Conservation (phyloP, 1,284 basidiomycete genomes). For the Malassezia nana region DNA sequence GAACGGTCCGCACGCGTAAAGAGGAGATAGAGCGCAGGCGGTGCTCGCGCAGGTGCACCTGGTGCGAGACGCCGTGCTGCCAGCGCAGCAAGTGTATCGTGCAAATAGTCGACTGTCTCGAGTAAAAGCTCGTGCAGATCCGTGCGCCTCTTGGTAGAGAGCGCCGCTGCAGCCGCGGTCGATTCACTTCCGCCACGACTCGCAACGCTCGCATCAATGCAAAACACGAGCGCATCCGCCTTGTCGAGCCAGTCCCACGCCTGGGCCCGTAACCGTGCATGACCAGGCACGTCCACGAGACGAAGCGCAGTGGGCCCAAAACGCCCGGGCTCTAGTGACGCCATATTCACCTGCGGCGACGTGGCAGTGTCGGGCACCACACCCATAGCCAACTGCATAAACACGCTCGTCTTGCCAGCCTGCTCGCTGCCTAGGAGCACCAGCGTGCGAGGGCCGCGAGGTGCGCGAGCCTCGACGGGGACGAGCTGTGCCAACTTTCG, state of each 20-base stretch:
- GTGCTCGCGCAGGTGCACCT: neutral
- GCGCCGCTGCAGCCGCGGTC: slow-evolving; percentile 5
- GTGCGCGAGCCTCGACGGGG: neutral
- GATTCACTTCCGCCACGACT: slow-evolving; percentile 22
- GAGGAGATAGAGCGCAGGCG: slow-evolving; percentile 32
- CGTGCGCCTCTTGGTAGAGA: slow-evolving; percentile 10
- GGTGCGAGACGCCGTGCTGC: slow-evolving; percentile 19
- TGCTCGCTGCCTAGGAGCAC: slow-evolving; percentile 33
- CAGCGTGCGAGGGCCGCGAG: slow-evolving; percentile 18
- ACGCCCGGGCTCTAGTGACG: neutral
- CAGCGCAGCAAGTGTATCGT: slow-evolving; percentile 28
- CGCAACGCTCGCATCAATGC: slow-evolving; percentile 37
- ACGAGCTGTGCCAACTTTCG: neutral
- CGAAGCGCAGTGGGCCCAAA: slow-evolving; percentile 15
- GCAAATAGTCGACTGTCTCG: slow-evolving; percentile 21
- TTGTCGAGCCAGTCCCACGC: slow-evolving; percentile 24
- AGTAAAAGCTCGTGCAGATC: slow-evolving; percentile 16
- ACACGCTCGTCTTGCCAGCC: slow-evolving; percentile 39
- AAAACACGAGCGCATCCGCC: slow-evolving; percentile 39
- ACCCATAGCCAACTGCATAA: slow-evolving; percentile 27
- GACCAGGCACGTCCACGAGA: slow-evolving; percentile 38
- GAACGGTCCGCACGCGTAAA: slow-evolving; percentile 43
- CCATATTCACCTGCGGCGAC: slow-evolving; percentile 27
- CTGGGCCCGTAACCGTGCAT: slow-evolving; percentile 31
- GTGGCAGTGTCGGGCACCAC: slow-evolving; percentile 29